Evolutionary conservation across 176 grass and related monocot genomes (phyloP), one percentile per base, ranked within the genome.

Genomic region (Oryza brachyantha): DNA sequence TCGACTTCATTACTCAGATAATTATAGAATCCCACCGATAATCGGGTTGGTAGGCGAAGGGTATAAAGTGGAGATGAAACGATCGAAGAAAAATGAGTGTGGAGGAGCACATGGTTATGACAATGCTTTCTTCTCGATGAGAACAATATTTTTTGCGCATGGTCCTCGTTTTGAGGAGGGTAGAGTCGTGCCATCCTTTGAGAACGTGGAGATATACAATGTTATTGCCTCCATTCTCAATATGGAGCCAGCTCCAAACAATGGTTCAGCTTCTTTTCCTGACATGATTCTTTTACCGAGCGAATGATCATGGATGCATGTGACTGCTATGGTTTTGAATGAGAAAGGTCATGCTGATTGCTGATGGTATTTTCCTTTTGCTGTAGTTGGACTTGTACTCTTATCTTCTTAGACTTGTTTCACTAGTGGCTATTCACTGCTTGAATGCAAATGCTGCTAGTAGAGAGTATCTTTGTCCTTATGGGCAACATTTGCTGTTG

Each of bases 121-220:
- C 68, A 94, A 94, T 63, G 85, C 87, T 9, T 92, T 92, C 77
- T 98, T 94, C 70, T 94, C 96, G 7, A 98, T 98, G 96, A 88
- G 96, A 79, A 93, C 83, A 79, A 91, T 98, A 69, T 98, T 99
- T 59, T 39, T 88, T 0, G 83, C 88, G 0, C 90, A 91, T 1
- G 96, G 96, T 10, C 96, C 96, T 73, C 92, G 81, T 71, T 95
- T 95, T 25, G 81, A 84, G n/a, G 76, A 16, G 10, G 90, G 88
- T 58, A 93, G 72, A 61, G 94, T 88, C 43, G 80, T 99, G 26
- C 70, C 83, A 24, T 99, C 96, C 10, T 95, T 99, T 61, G 84
- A 91, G 54, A 99, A 99, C 73, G 92, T 95, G 78, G 45, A 99
- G 81, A 91, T 99, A 68, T 94, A 91, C 82, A 99, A 99, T 84